Evolutionary conservation across 2,329 filamentous ascomycete genomes (phyloP).

Genomic region (Fusarium sp.): DNA sequence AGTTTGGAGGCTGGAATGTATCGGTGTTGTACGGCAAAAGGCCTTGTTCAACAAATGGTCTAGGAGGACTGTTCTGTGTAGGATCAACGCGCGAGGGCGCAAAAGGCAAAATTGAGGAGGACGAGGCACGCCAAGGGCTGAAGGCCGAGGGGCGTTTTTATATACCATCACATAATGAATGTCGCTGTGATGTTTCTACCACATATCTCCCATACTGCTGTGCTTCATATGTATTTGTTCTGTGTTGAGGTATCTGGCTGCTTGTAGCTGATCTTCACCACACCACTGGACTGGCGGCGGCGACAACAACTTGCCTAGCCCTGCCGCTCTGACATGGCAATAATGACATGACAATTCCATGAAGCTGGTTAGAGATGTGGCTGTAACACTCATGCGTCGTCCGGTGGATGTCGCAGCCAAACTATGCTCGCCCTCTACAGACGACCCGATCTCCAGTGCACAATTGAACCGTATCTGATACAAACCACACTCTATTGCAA

Average conservation of each 20-base stretch:
- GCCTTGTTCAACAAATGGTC: not conserved
- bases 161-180: slow-evolving; percentile 43
- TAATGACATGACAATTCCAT: no score
- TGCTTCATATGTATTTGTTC: not conserved
- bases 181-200: slow-evolving; percentile 12
- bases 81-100: slow-evolving; percentile 8
- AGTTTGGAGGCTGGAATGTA: slow-evolving; percentile 25
- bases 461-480: not conserved
- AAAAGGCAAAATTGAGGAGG: slow-evolving; percentile 6
- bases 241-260: no score
- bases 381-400: no score
- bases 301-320: no score
- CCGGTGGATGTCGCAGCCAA: no score
- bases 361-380: no score
- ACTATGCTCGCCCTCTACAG: not conserved
- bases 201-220: not conserved
- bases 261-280: no score
- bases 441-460: not conserved
- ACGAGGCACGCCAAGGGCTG: slow-evolving; percentile 19
- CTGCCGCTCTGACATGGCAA: not conserved
- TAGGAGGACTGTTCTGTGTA: slow-evolving; percentile 18
- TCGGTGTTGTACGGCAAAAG: no score
- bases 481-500: no score
- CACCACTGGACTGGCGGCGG: no score
- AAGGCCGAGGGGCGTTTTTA: slow-evolving; percentile 18